Evolutionary conservation across 352 stramenopile species (phyloP).

Genomic region (Phytophthora sansomeana): DNA sequence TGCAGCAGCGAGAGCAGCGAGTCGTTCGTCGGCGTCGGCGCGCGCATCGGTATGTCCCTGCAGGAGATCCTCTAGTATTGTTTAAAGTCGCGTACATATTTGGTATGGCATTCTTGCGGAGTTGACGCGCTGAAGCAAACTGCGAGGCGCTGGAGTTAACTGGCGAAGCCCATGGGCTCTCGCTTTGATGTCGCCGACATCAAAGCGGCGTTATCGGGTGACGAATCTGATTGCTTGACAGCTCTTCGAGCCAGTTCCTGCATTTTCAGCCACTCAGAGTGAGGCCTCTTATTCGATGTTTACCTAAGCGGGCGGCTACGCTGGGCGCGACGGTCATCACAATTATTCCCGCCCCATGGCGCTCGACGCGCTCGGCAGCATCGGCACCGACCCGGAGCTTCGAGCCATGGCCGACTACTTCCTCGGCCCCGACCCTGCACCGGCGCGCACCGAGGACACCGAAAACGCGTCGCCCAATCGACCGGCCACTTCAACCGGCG

Average conservation of each 20-base stretch:
- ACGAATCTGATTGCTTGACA: constrained; percentile 14
- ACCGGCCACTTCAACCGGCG: not conserved
- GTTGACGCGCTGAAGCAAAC: no score
- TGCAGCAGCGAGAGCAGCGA: constrained; percentile 25
- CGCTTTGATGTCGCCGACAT: no score
- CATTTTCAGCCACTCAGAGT: constrained; percentile 1
- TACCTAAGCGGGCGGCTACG: not conserved
- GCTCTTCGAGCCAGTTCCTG: not conserved
- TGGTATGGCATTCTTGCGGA: constrained; percentile 5
- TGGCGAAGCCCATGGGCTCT: no score
- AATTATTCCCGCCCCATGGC: constrained; percentile 8
- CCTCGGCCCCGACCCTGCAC: constrained; percentile 23
- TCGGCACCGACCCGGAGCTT: constrained; percentile 20
- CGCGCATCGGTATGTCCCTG: constrained; percentile 33
- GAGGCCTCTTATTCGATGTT: not conserved
- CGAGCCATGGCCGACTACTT: constrained; percentile 31
- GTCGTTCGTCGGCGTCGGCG: constrained; percentile 4
- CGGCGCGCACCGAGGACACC: constrained; percentile 5
- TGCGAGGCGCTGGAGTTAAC: no score
- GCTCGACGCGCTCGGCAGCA: no score
- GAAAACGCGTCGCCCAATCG: constrained; percentile 26
- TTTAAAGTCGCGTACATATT: constrained; percentile 4
- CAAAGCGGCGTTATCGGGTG: no score
- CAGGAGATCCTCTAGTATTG: constrained; percentile 26
- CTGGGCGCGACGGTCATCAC: constrained; percentile 25